Percentiles rank a stretch among this genome's conserved stretches.
These are phyloP conservation scores for Typha latifolia DNA, from an alignment of 176 grass and related monocot genomes.

Conservation along the genomic window DNA sequence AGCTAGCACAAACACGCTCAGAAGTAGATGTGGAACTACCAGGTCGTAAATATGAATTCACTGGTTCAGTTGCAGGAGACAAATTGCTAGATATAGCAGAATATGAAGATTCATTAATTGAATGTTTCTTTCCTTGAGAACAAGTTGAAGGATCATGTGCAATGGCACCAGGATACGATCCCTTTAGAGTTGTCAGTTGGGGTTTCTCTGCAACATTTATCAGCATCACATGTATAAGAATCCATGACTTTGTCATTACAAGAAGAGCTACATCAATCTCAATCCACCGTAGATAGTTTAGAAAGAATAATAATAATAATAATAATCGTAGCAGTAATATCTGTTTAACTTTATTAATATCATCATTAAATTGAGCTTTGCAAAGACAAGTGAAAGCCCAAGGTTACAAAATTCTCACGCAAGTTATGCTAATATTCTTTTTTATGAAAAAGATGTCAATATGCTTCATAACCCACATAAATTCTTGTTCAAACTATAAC, in stretches of 20 bases:
- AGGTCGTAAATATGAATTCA: constrained; percentile 33
- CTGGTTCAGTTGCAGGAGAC: constrained; percentile 14
- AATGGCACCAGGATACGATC: constrained; percentile 23
- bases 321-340: no score
- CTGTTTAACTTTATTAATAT: no score
- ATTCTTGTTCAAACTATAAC: no score
- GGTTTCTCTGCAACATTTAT: constrained; percentile 8
- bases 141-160: constrained; percentile 31
- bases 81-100: constrained; percentile 30
- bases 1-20: constrained; percentile 32
- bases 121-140: constrained; percentile 26
- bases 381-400: no score
- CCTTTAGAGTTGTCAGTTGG: constrained; percentile 27
- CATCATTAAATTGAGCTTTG: no score
- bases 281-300: no score
- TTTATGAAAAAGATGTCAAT: no score
- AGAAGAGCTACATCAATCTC: neutral
- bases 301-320: no score
- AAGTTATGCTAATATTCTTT: no score
- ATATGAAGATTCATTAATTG: constrained; percentile 17
- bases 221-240: constrained; percentile 7
- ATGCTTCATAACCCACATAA: no score
- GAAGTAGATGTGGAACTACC: constrained; percentile 39
- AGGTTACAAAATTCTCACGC: no score
- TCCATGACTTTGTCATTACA: neutral